Conservation (phyloP, 2,329 filamentous ascomycete genomes). For the Penicillium sp. region DNA sequence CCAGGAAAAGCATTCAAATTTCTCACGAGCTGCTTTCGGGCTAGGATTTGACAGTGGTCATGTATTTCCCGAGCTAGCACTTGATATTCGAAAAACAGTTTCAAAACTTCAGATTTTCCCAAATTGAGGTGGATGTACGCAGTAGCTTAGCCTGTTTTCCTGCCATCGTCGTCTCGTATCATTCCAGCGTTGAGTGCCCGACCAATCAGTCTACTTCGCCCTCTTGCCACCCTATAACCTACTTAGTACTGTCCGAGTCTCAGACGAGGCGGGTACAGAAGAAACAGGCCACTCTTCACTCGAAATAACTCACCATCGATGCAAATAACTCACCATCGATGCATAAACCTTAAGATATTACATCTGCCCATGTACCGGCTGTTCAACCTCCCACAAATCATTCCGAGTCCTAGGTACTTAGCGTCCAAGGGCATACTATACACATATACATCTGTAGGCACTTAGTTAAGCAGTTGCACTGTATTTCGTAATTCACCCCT, state of each 20-base stretch:
- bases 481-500: neutral
- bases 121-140: neutral
- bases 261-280: too few relatives aligned
- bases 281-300: neutral
- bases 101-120: neutral
- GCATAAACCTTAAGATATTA: neutral
- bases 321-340: neutral
- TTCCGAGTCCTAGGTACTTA: neutral
- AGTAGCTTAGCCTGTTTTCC: neutral
- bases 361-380: neutral
- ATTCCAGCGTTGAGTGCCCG: neutral
- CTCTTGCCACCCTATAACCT: neutral
- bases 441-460: neutral
- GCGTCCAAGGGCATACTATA: neutral
- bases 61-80: constrained; percentile 8
- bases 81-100: constrained; percentile 11
- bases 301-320: neutral
- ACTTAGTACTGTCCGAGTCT: neutral
- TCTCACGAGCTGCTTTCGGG: neutral
- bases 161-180: neutral
- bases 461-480: neutral
- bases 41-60: constrained; percentile 2
- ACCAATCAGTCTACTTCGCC: neutral
- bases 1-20: constrained; percentile 10
- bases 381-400: too few relatives aligned